Conservation (phyloP, 1,284 basidiomycete species). For the Ustilago trichophora region DNA sequence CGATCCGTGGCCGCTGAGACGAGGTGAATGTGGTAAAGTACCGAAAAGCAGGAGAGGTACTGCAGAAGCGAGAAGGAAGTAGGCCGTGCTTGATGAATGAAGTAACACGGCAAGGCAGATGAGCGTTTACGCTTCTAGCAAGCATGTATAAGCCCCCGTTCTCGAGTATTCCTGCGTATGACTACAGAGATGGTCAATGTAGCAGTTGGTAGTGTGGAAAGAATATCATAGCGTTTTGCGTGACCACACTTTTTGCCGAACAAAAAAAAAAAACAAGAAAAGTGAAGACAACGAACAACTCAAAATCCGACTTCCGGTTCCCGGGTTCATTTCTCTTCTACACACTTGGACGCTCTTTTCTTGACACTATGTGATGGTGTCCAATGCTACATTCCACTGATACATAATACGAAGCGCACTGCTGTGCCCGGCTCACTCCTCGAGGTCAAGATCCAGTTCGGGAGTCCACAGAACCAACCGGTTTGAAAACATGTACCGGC, state of each 20-base stretch:
- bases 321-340: neutral
- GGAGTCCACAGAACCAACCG: conserved; percentile 29
- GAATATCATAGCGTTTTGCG: neutral
- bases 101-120: conserved; percentile 4
- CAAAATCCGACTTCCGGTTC: conserved; percentile 10
- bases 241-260: neutral
- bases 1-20: too few species aligned
- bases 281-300: neutral
- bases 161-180: too few species aligned
- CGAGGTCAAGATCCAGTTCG: conserved; percentile 8
- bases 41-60: too few species aligned
- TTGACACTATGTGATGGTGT: too few species aligned
- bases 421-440: too few species aligned
- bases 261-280: too few species aligned
- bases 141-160: conserved; percentile 37
- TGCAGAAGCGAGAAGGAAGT: neutral
- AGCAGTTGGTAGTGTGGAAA: neutral
- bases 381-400: too few species aligned
- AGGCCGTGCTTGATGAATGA: neutral
- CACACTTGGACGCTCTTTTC: too few species aligned
- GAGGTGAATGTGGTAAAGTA: too few species aligned
- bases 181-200: neutral
- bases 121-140: neutral
- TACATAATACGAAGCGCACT: too few species aligned
- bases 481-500: conserved; percentile 57